Conservation (phyloP, 2,329 filamentous ascomycete genomes). For the Fusarium ambrosium region DNA sequence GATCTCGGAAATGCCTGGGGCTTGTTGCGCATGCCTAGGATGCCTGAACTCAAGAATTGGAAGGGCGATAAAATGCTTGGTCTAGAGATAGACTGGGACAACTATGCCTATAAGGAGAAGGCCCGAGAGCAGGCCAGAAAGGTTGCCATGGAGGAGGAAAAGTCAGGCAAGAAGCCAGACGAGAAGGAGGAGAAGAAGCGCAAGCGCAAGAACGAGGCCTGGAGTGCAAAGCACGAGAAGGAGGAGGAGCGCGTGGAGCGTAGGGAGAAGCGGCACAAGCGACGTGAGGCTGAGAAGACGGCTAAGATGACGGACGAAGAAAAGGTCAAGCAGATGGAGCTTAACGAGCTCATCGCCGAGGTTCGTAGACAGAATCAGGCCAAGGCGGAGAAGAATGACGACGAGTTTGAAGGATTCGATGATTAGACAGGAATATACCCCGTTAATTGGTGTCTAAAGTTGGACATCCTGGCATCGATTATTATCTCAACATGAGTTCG, state of each 20-base stretch:
- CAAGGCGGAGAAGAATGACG: conserved; percentile 58
- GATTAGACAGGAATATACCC: conserved; percentile 55
- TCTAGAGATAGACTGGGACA: conserved; percentile 75
- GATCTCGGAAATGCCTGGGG: conserved; percentile 88
- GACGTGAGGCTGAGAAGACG: conserved; percentile 72
- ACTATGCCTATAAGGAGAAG: conserved; percentile 79
- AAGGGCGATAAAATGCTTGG: conserved; percentile 75
- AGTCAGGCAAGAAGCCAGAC: conserved; percentile 54
- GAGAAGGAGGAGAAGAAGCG: conserved; percentile 61
- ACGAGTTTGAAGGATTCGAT: conserved; percentile 73
- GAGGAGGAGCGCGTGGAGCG: conserved; percentile 73
- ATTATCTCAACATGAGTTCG: neutral
- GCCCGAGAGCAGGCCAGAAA: conserved; percentile 75
- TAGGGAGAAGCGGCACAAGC: conserved; percentile 74
- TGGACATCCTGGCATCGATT: neutral
- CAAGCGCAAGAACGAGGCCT: conserved; percentile 75
- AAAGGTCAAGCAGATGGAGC: conserved; percentile 71
- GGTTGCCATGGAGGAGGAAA: conserved; percentile 66
- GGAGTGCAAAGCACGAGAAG: conserved; percentile 78
- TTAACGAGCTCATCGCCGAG: conserved; percentile 73
- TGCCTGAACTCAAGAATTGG: conserved; percentile 89
- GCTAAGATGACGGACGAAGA: conserved; percentile 79
- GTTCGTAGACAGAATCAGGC: conserved; percentile 71
- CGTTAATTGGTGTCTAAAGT: conserved; percentile 11
- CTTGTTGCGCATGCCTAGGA: conserved; percentile 86